phyloP scores from a whole-genome alignment of 2,329 filamentous ascomycete species.

The Coniochaeta sp. region DNA sequence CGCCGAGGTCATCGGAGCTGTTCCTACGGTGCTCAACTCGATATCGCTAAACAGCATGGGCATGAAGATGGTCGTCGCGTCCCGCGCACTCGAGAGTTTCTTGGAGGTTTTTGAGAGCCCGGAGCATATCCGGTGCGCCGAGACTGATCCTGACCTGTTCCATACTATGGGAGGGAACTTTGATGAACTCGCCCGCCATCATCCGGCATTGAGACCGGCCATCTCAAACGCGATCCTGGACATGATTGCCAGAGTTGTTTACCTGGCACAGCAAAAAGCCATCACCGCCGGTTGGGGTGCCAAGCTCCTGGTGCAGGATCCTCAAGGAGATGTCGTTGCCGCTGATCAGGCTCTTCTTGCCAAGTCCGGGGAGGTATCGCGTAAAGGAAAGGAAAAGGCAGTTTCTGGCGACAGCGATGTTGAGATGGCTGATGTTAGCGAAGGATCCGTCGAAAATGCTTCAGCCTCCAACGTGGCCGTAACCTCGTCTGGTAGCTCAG shows the following conservation, averaged over 20 bases:
- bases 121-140: conserved; percentile 77
- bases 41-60: conserved; percentile 87
- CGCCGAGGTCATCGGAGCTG: conserved; percentile 76
- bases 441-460: conserved; percentile 14
- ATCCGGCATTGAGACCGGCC: conserved; percentile 70
- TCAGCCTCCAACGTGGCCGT: conserved; percentile 13
- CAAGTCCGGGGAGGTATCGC: conserved; percentile 16
- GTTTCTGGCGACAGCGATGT: conserved; percentile 41
- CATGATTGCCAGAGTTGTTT: conserved; percentile 77
- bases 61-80: conserved; percentile 79
- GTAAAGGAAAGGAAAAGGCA: conserved; percentile 31
- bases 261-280: conserved; percentile 65
- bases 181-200: conserved; percentile 90
- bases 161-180: conserved; percentile 74
- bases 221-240: conserved; percentile 82
- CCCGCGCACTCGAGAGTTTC: conserved; percentile 75
- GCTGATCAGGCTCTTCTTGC: conserved; percentile 37
- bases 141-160: conserved; percentile 59
- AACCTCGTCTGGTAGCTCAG: conserved; percentile 7
- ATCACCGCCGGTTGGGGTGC: conserved; percentile 65
- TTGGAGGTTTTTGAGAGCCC: conserved; percentile 96
- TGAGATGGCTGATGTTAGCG: conserved; percentile 54
- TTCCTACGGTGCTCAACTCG: conserved; percentile 83
- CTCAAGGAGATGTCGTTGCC: conserved; percentile 49
- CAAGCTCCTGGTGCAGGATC: conserved; percentile 61